Conservation (phyloP, 192 early-diverging fungal species). For the Linnemannia exigua region DNA sequence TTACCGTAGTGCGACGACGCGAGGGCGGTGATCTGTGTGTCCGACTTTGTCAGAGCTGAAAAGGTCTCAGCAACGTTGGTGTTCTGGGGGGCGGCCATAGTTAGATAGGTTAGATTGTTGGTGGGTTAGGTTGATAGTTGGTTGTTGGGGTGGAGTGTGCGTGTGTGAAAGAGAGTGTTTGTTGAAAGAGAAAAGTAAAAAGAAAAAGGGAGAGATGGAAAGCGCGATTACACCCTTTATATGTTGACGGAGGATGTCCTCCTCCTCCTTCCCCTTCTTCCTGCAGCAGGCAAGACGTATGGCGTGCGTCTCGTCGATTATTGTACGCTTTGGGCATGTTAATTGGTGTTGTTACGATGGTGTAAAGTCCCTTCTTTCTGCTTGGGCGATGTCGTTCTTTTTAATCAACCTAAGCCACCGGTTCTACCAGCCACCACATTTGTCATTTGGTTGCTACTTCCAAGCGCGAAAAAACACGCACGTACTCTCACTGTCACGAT, state of each 20-base stretch:
- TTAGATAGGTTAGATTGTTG: not conserved
- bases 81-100: constrained; percentile 41
- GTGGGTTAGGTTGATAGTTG: not conserved
- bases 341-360: not conserved
- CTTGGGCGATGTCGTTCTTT: not conserved
- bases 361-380: too few species aligned
- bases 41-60: constrained; percentile 24
- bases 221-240: not conserved
- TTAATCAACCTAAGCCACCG: not conserved
- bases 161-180: not conserved
- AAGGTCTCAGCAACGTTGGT: constrained; percentile 48
- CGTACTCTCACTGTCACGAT: not conserved
- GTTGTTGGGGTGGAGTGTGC: not conserved
- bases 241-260: too few species aligned
- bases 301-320: too few species aligned
- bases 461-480: too few species aligned
- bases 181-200: not conserved
- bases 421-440: not conserved
- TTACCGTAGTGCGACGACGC: constrained; percentile 23
- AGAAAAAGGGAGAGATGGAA: not conserved
- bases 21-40: constrained; percentile 18
- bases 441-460: not conserved
- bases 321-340: too few species aligned
- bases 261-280: too few species aligned
- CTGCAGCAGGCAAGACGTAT: too few species aligned